A percentile compares a stretch with the other conserved stretches of the same genome.
These are phyloP conservation scores for Bipolaris gigantea DNA, from an alignment of 2,329 filamentous ascomycete genomes.

Conservation along the genomic window DNA sequence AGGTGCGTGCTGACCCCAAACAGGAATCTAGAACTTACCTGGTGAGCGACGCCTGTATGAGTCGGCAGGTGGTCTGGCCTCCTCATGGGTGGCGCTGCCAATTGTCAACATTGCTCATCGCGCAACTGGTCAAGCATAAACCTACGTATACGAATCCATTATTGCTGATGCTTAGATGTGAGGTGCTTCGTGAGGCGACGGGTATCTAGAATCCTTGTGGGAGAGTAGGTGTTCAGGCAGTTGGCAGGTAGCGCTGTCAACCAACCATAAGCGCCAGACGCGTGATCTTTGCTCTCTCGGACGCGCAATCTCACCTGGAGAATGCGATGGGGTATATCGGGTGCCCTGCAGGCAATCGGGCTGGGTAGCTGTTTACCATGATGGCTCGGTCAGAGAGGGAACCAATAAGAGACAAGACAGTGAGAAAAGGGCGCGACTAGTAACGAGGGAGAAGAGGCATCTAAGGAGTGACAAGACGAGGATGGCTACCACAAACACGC, in stretches of 20 bases:
- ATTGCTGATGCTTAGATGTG: background rate
- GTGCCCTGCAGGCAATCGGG: constrained; percentile 35
- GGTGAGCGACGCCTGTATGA: constrained; percentile 65
- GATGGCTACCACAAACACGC: constrained; percentile 17
- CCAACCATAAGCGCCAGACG: constrained; percentile 24
- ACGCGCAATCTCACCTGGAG: constrained; percentile 29
- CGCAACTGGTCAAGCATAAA: background rate
- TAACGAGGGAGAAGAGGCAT: constrained; percentile 24
- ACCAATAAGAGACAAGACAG: constrained; percentile 39
- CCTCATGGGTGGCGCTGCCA: constrained; percentile 50
- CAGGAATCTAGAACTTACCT: constrained; percentile 54
- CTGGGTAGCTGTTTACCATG: constrained; percentile 47
- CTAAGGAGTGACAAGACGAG: constrained; percentile 32
- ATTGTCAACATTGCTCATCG: constrained; percentile 17
- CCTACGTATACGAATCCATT: constrained; percentile 47
- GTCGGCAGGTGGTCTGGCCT: constrained; percentile 55
- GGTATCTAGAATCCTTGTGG: constrained; percentile 1
- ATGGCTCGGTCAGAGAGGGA: constrained; percentile 47
- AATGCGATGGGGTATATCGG: constrained; percentile 26
- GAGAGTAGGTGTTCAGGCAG: constrained; percentile 15
- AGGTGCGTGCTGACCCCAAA: background rate
- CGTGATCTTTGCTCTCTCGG: constrained; percentile 17
- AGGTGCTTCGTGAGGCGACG: background rate
- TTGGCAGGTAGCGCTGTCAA: constrained; percentile 15
- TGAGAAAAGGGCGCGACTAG: constrained; percentile 31